Base-by-base conservation (phyloP, 768 basidiomycete species). In the Coprinopsis sp. region DNA sequence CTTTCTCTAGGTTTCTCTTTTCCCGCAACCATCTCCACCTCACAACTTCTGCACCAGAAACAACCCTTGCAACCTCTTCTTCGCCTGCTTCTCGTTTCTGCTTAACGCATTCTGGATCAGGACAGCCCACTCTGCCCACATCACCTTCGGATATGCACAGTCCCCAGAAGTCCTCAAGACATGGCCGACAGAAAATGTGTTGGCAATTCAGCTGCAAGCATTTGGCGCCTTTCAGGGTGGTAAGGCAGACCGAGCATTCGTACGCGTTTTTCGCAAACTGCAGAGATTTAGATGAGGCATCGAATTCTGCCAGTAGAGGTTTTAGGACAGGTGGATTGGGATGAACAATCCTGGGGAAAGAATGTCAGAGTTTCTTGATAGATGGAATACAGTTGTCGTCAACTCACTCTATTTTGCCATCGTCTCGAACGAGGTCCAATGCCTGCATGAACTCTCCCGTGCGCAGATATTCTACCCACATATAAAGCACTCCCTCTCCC, bases 121-220 rank as follows among this genome's bases (percentile, higher is more conserved):
- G 87, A 60, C 92, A 96, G 0, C 84, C 77, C 1, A 96, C 91
- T 16, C 73, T 72, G 24, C 71, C 74, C 12, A 91, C 68, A 48
- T 86, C 82, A 6, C 92, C 92, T 59, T 94, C 91, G 38, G 65
- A 68, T 44, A 96, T 86, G 53, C 84, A 86, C 40, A 91, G 60
- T 34, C 75, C 73, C 91, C 91, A 96, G 60, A 87, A 93, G 42
- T 86, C 83, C 43, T 72, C 71, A 22, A 95, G 63, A 58, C 92
- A 95, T 6, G 74, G 62, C n/a, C 79, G 77, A 60, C 92, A 95
- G 61, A 92, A 94, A 11, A 92, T 76, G 61, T 94, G 92, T 1
- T 65, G 64, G 58, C 91, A 94, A 2, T 68, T 59, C 39, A 94
- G 69, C 51, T 78, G 72, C 13, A 92, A 56, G 59, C 91, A 92